Evolutionary conservation across 306 rosid genomes (phyloP).

Genomic region (Quercus ilex): DNA sequence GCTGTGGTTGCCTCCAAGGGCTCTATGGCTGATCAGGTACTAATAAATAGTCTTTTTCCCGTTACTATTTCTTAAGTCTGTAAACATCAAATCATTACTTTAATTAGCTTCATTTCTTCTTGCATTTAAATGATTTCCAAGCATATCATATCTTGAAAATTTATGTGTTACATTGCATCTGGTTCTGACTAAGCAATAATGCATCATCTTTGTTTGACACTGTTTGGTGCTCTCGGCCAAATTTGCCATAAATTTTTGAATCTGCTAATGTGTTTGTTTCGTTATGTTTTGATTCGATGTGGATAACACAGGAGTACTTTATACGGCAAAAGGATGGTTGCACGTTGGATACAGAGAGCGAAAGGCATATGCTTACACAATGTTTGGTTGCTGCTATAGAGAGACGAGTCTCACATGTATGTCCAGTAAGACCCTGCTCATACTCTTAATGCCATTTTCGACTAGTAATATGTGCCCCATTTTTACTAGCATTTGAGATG

Average conservation of each 20-base stretch:
- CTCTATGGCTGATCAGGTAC: conserved; percentile 74
- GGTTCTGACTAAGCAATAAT: too few relatives aligned
- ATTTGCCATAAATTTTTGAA: too few relatives aligned
- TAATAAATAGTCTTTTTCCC: background rate
- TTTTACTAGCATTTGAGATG: background rate
- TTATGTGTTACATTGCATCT: too few relatives aligned
- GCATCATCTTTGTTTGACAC: too few relatives aligned
- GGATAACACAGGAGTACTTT: conserved; percentile 65
- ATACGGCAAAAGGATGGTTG: conserved; percentile 50
- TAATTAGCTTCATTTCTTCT: too few relatives aligned
- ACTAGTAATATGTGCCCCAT: background rate
- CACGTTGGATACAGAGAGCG: conserved; percentile 38
- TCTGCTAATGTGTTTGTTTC: too few relatives aligned
- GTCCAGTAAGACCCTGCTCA: background rate
- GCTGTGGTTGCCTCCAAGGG: conserved; percentile 71
- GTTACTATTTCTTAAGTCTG: background rate
- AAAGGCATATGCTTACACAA: conserved; percentile 48
- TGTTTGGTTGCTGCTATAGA: conserved; percentile 80
- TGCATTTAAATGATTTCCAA: too few relatives aligned
- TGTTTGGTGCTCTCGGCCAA: too few relatives aligned
- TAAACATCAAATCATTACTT: too few relatives aligned
- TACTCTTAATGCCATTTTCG: background rate
- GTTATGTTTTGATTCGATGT: background rate
- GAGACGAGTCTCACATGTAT: conserved; percentile 76
- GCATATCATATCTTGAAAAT: too few relatives aligned